These are phyloP conservation scores for Backusella mclennaniae DNA, from an alignment of 192 early-diverging fungal genomes.

Conservation along the genomic window DNA sequence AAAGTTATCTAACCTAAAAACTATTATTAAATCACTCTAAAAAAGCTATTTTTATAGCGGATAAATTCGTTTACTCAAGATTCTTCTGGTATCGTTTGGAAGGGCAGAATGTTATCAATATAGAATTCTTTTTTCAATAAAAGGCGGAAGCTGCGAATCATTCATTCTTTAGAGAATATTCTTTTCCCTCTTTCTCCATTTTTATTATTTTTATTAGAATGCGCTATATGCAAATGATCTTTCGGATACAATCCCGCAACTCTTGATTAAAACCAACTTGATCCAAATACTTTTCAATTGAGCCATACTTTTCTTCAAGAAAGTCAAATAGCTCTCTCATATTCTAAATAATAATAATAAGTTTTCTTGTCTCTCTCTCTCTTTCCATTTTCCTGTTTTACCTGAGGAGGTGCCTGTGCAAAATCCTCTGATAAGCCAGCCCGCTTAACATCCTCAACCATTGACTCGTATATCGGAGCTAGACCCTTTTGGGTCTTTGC, in stretches of 20 bases:
- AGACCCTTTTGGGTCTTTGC: slow-evolving; percentile 48
- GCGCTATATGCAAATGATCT: slow-evolving; percentile 23
- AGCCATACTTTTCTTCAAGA: slow-evolving; percentile 24
- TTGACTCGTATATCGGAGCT: slow-evolving; percentile 41
- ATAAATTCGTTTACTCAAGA: not conserved
- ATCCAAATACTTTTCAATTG: slow-evolving; percentile 16
- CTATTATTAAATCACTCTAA: no score
- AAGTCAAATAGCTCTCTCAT: slow-evolving; percentile 26
- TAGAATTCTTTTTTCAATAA: not conserved
- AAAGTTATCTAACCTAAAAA: not conserved
- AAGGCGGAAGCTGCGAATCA: not conserved
- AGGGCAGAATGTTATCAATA: not conserved
- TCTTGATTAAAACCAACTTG: slow-evolving; percentile 20
- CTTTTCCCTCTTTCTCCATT: not conserved
- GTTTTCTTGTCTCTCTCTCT: not conserved
- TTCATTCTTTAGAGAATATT: not conserved
- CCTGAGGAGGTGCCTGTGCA: slow-evolving; percentile 49
- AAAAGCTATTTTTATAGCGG: not conserved
- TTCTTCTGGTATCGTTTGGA: not conserved
- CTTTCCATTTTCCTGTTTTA: slow-evolving; percentile 22
- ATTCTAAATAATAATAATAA: slow-evolving; percentile 6
- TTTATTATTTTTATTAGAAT: not conserved
- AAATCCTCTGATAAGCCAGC: slow-evolving; percentile 53
- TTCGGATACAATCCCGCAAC: slow-evolving; percentile 18
- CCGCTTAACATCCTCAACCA: slow-evolving; percentile 52